Base-by-base conservation (phyloP, 2,329 filamentous ascomycete genomes). In the Arachnopeziza araneosa region DNA sequence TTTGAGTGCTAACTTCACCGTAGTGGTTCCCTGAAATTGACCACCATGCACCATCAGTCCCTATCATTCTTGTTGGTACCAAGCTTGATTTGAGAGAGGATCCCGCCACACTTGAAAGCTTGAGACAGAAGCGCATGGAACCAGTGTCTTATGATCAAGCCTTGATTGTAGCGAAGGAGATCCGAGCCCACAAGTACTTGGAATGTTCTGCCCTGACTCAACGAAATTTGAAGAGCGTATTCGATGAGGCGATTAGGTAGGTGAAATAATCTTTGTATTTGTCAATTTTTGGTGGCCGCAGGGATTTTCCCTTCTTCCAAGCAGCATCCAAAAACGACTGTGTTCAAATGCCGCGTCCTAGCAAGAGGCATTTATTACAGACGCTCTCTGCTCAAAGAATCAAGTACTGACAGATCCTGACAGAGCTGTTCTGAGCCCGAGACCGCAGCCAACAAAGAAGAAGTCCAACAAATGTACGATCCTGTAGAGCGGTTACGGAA, bases 21-120 rank as follows among this genome's bases (percentile, higher is more conserved):
- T 23, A 98, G 92, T 98, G 93, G 93, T 93, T 89, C 77, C 93
- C 95, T 60, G 93, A 99, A 76, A 98, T 98, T 73, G 91, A 96
- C 71, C 93, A 98, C 72, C 93, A 98, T 75, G 93, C 93, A 24
- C 95, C 93, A 44, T 90, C 90, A 73, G 93, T 97, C 58, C 93
- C 93, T 61, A 96, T 98, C 76, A 96, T 98, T 73, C 85, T 98
- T 55, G 95, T 98, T 69, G 93, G 93, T 67, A 98, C 93, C 70
- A 98, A 98, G 83, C 85, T 98, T 63, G 93, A 98, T 80, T 80
- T 98, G 75, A 85, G 93, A 76, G 93, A 98, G 74, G 93, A 98
- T 74, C 85, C 86, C 62, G 83, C 83, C 55, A 96, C 92, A 24
- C 81, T 90, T 66, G 90, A 96, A 69, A 87, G 86, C 67, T 83